Base-by-base conservation (phyloP, 768 basidiomycete genomes). In the Panellus pusillus region DNA sequence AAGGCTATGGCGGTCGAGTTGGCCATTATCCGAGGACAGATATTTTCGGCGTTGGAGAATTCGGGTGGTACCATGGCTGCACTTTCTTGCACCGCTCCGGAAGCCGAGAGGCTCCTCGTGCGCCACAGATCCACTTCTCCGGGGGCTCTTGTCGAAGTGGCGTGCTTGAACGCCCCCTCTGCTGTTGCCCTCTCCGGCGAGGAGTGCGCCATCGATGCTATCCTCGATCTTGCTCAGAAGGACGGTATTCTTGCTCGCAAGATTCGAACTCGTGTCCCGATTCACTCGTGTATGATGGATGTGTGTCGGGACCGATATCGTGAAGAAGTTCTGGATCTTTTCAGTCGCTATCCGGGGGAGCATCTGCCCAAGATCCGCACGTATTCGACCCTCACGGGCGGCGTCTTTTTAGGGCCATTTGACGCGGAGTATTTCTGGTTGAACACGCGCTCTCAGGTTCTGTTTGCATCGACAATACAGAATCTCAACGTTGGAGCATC, bases 1-100 rank as follows among this genome's bases (percentile, higher is more conserved):
- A 70, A 71, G 44, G 68, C 66, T 0, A 66, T 76, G 69, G 76
- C 74, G 3, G 46, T 79, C 29, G 74, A 78, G 57, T 55, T 79
- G 6, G 70, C 77, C 1, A 72, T 79, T 44, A 71, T 70, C 38
- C 72, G 77, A 17, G 75, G 75, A 14, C 50, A 57, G n/a, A 66
- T 72, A 1, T 67, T 79, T 61, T 58, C 69, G 0, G 42, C 61
- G 0, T 45, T 72, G 20, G 75, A 79, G 57, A 49, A 52, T 3
- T 49, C 61, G n/a, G 67, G 66, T 9, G 77, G 74, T 0, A 66
- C 71, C 1, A 80, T 80, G 79, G 78, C 74, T 1, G 79, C 76
- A 6, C 45, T 79, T 9, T 63, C 66, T 0, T 78, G 78, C 58
- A 60, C 54, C 18, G 51, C 65, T 3, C 60, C 63, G 0, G 62